phyloP scores from a whole-genome alignment of 2,329 filamentous ascomycete species.

The Moelleriella libera region DNA sequence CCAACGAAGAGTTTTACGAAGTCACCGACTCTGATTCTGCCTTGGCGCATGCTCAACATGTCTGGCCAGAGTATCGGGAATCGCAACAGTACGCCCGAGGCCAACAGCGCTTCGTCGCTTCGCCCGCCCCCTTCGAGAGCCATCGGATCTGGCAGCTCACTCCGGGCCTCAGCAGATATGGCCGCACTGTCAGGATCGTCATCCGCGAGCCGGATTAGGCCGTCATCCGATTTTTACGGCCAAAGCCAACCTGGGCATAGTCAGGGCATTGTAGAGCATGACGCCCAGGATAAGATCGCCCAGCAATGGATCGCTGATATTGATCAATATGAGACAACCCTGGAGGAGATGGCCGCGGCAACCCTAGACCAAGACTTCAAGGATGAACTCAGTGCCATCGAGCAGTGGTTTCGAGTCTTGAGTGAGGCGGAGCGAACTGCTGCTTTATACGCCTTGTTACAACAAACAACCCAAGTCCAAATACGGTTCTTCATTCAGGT shows the following conservation, averaged over 20 bases:
- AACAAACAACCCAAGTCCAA: conserved; percentile 98
- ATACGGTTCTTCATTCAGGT: conserved; percentile 99
- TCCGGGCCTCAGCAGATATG: conserved; percentile 94
- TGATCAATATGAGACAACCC: conserved; percentile 94
- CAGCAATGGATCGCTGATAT: conserved; percentile 99
- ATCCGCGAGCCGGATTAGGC: conserved; percentile 68
- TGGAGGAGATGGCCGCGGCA: conserved; percentile 97
- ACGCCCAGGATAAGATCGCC: conserved; percentile 82
- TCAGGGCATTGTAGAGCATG: conserved; percentile 55
- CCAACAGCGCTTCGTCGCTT: conserved; percentile 65
- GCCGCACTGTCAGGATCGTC: conserved; percentile 58
- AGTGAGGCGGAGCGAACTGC: conserved; percentile 95
- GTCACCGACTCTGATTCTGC: not conserved
- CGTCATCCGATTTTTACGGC: conserved; percentile 89
- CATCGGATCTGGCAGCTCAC: conserved; percentile 66
- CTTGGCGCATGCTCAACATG: conserved; percentile 35
- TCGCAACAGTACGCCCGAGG: conserved; percentile 94
- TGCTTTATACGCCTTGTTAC: conserved; percentile 83
- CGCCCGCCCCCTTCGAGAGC: conserved; percentile 70
- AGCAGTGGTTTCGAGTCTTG: conserved; percentile 97
- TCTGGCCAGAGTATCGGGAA: conserved; percentile 63
- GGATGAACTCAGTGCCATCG: conserved; percentile 94
- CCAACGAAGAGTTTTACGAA: not conserved
- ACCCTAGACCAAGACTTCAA: conserved; percentile 99
- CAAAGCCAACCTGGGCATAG: conserved; percentile 54